Conservation (phyloP, 352 stramenopile genomes). For the Pythium insidiosum region DNA sequence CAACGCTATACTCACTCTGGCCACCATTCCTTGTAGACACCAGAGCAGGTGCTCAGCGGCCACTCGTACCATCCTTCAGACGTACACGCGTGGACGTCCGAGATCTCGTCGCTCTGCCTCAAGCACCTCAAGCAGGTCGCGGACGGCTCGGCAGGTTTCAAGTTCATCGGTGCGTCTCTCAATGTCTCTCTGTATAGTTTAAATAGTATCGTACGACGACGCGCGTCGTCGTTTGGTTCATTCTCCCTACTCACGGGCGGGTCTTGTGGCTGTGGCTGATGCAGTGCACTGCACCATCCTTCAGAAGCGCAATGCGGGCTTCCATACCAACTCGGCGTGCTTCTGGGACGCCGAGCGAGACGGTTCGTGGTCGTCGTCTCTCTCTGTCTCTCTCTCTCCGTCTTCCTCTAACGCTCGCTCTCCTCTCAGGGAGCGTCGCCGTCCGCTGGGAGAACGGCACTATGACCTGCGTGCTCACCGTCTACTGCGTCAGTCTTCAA, state of each 20-base stretch:
- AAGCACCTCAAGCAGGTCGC: slow-evolving; percentile 81
- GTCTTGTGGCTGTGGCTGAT: no score
- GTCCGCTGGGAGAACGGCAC: slow-evolving; percentile 32
- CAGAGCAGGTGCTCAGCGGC: slow-evolving; percentile 51
- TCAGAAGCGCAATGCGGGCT: slow-evolving; percentile 85
- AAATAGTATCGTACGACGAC: no score
- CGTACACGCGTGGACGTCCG: slow-evolving; percentile 68
- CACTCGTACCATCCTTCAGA: slow-evolving; percentile 76
- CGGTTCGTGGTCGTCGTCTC: slow-evolving; percentile 30
- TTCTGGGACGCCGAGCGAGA: slow-evolving; percentile 84
- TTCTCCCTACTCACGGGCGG: no score
- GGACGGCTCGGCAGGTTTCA: slow-evolving; percentile 82
- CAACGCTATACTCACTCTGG: no score
- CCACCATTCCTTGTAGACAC: no score
- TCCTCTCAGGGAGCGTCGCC: slow-evolving; percentile 62
- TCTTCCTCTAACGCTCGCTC: neutral
- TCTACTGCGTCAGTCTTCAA: slow-evolving; percentile 33
- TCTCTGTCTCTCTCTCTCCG: neutral
- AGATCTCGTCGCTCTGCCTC: slow-evolving; percentile 72
- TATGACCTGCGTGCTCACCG: slow-evolving; percentile 27
- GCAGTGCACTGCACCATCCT: slow-evolving; percentile 83
- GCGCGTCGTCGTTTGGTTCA: neutral
- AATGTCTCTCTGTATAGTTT: no score
- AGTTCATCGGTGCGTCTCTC: slow-evolving; percentile 75
- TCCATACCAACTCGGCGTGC: slow-evolving; percentile 81